Percentiles rank a stretch among this genome's conserved stretches.
Evolutionary conservation across 2,329 filamentous ascomycete genomes (phyloP).

Genomic region (Xylariaceae sp.): DNA sequence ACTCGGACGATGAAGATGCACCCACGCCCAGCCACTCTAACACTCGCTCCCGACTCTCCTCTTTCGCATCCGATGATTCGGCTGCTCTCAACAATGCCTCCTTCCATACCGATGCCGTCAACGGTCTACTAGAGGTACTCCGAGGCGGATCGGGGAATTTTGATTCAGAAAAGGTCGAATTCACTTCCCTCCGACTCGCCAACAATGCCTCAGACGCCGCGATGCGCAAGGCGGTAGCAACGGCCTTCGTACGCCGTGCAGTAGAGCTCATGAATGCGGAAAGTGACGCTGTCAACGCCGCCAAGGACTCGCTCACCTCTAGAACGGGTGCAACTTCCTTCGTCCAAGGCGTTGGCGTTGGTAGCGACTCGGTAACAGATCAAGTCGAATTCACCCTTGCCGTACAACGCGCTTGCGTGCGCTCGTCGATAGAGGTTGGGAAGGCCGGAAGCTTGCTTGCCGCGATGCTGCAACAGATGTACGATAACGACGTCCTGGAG

Average conservation of each 20-base stretch:
- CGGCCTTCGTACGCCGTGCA: slow-evolving; percentile 80
- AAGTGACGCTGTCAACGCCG: slow-evolving; percentile 61
- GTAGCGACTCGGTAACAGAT: slow-evolving; percentile 65
- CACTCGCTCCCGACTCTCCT: slow-evolving; percentile 65
- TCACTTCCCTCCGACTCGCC: slow-evolving; percentile 87
- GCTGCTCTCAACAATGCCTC: slow-evolving; percentile 54
- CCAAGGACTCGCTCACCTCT: slow-evolving; percentile 57
- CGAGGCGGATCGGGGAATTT: slow-evolving; percentile 75
- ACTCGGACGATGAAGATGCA: slow-evolving; percentile 64
- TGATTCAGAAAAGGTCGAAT: slow-evolving; percentile 79
- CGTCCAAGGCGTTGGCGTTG: slow-evolving; percentile 58
- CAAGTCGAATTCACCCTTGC: slow-evolving; percentile 84
- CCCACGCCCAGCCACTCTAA: slow-evolving; percentile 53
- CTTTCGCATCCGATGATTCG: slow-evolving; percentile 71
- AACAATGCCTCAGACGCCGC: slow-evolving; percentile 87
- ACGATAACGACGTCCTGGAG: slow-evolving; percentile 79
- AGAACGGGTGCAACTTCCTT: slow-evolving; percentile 55
- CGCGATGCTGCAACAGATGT: slow-evolving; percentile 78
- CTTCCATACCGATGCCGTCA: slow-evolving; percentile 85
- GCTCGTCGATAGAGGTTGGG: slow-evolving; percentile 55
- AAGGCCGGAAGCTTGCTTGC: slow-evolving; percentile 65
- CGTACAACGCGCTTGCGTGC: slow-evolving; percentile 75
- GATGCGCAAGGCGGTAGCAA: slow-evolving; percentile 81
- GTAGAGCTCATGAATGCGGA: slow-evolving; percentile 61
- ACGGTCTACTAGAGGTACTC: slow-evolving; percentile 82